These are phyloP conservation scores for Solanum hybrid DNA, from an alignment of 305 asterid genomes.

Conservation along the genomic window DNA sequence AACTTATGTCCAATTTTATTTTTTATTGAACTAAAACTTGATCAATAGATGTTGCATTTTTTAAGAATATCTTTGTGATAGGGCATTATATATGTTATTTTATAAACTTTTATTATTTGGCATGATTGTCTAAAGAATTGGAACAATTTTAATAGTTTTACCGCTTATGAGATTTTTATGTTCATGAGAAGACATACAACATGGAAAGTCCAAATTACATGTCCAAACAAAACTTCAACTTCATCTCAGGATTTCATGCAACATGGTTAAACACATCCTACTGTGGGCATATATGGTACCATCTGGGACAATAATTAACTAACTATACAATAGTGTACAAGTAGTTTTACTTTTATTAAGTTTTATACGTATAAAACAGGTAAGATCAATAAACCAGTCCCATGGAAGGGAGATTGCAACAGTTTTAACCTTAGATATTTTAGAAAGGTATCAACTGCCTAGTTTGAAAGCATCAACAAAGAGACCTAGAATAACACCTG, in stretches of 20 bases:
- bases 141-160: too few relatives aligned
- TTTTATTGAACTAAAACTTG: not conserved
- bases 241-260: not conserved
- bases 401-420: not conserved
- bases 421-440: not conserved
- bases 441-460: slow-evolving; percentile 48
- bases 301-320: not conserved
- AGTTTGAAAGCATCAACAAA: slow-evolving; percentile 91
- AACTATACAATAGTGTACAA: not conserved
- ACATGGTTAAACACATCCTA: not conserved
- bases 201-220: not conserved
- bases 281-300: not conserved
- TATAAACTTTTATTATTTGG: not conserved
- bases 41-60: too few relatives aligned
- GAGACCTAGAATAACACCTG: slow-evolving; percentile 87
- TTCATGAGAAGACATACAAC: not conserved
- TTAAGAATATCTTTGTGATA: too few relatives aligned
- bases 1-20: not conserved
- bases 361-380: not conserved
- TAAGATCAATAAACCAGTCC: not conserved
- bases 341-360: not conserved
- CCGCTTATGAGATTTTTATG: too few relatives aligned
- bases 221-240: not conserved
- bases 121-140: not conserved
- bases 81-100: too few relatives aligned